Percentiles rank a stretch among this genome's conserved stretches.
phyloP scores from a whole-genome alignment of 768 basidiomycete species.

The Termitomyces eurrhizus region DNA sequence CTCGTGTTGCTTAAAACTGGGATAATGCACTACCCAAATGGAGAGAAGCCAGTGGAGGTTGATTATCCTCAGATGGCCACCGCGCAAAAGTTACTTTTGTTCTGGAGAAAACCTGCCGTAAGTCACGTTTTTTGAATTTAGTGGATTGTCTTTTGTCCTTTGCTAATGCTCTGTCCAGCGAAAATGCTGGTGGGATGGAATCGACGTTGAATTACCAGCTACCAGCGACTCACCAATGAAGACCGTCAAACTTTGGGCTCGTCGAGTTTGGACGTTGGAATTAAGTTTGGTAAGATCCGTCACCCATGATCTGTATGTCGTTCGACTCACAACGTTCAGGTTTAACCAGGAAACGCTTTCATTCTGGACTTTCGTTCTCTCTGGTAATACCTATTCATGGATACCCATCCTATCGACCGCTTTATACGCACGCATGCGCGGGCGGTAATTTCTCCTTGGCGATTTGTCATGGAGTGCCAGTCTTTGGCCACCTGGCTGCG shows the following conservation, averaged over 20 bases:
- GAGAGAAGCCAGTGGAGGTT: constrained; percentile 71
- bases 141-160: not conserved
- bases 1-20: constrained; percentile 97
- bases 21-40: constrained; percentile 72
- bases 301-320: not conserved
- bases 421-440: constrained; percentile 6
- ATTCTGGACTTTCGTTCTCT: constrained; percentile 8
- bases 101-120: constrained; percentile 99
- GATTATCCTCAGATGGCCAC: constrained; percentile 95
- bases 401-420: constrained; percentile 19
- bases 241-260: constrained; percentile 89
- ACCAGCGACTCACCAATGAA: constrained; percentile 46
- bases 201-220: constrained; percentile 79
- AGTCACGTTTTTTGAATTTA: constrained; percentile 23
- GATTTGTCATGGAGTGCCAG: constrained; percentile 4
- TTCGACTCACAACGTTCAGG: constrained; percentile 13
- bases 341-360: constrained; percentile 15
- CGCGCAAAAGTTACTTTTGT: constrained; percentile 92
- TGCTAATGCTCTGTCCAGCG: constrained; percentile 45
- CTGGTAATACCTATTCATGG: constrained; percentile 21
- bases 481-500: constrained; percentile 3
- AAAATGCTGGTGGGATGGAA: constrained; percentile 99
- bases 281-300: constrained; percentile 71
- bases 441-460: constrained; percentile 7
- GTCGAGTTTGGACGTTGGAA: constrained; percentile 98